phyloP scores from a whole-genome alignment of 2,329 filamentous ascomycete species.

The Trichoderma sp. region DNA sequence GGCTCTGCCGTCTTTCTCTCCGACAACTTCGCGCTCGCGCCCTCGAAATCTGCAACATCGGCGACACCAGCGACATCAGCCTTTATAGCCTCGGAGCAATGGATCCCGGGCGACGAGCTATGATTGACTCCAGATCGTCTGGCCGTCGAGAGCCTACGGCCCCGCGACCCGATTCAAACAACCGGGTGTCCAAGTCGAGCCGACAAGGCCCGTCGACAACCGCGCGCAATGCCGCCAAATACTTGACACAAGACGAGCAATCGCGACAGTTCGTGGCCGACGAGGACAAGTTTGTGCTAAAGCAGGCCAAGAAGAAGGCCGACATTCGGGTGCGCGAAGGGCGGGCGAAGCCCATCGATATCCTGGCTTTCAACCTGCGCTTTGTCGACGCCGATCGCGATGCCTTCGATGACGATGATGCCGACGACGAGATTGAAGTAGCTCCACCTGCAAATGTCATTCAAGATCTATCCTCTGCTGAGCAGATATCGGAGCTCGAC shows the following conservation, averaged over 20 bases:
- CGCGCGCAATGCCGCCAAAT: constrained; percentile 44
- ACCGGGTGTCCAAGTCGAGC: constrained; percentile 59
- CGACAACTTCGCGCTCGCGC: not conserved
- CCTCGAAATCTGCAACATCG: not conserved
- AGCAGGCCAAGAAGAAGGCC: constrained; percentile 97
- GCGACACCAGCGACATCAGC: not conserved
- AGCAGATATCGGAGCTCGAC: constrained; percentile 73
- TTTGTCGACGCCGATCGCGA: constrained; percentile 85
- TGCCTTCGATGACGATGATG: constrained; percentile 82
- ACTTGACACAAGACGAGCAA: constrained; percentile 75
- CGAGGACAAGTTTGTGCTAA: constrained; percentile 93
- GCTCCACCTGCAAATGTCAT: constrained; percentile 82
- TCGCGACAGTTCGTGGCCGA: constrained; percentile 85
- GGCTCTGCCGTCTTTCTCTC: not conserved
- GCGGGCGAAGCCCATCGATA: constrained; percentile 89
- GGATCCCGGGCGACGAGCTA: constrained; percentile 59
- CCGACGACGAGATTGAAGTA: constrained; percentile 72
- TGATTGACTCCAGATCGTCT: constrained; percentile 55
- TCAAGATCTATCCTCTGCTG: constrained; percentile 65
- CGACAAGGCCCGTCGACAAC: constrained; percentile 39
- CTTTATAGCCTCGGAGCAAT: constrained; percentile 40
- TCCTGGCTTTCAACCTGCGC: constrained; percentile 86
- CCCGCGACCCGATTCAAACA: constrained; percentile 59
- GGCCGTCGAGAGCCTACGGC: constrained; percentile 56
- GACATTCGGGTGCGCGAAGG: constrained; percentile 91